phyloP scores from a whole-genome alignment of 257 asterid genomes.

The Solanum pimpinellifolium region DNA sequence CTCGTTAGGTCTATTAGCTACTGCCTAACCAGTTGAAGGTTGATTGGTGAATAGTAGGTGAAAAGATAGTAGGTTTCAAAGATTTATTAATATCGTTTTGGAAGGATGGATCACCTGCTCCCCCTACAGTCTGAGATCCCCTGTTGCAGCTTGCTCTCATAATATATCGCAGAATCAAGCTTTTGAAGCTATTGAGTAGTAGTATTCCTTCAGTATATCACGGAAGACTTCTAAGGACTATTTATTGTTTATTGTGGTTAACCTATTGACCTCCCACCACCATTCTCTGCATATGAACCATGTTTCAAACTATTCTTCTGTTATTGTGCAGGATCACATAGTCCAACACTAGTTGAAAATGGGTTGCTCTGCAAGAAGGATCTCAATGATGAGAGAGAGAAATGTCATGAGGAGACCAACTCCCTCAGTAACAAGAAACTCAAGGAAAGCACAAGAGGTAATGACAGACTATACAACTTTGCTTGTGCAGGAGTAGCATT shows the following conservation, averaged over 20 bases:
- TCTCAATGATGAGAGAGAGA: slow-evolving; percentile 7
- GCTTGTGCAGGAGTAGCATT: slow-evolving; percentile 5
- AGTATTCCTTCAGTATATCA: not conserved
- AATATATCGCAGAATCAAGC: not conserved
- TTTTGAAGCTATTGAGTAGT: not conserved
- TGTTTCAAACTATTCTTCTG: not conserved
- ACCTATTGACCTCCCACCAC: not conserved
- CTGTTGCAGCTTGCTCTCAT: not conserved
- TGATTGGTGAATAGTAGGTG: not conserved
- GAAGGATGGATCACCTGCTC: not conserved
- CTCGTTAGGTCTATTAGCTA: not conserved
- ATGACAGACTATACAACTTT: not conserved
- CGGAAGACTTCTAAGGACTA: not conserved
- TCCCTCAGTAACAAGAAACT: slow-evolving; percentile 7
- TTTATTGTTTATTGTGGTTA: not conserved
- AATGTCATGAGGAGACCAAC: slow-evolving; percentile 7
- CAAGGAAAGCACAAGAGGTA: slow-evolving; percentile 25
- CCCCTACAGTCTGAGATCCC: not conserved
- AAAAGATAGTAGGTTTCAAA: not conserved
- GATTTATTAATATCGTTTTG: not conserved
- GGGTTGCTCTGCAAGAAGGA: not conserved
- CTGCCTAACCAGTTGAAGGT: not conserved
- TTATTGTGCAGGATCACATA: slow-evolving; percentile 29
- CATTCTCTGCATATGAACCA: not conserved
- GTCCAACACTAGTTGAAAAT: slow-evolving; percentile 8